Base-by-base conservation (phyloP, 1,284 basidiomycete genomes). In the Salmacisia buchloeana region DNA sequence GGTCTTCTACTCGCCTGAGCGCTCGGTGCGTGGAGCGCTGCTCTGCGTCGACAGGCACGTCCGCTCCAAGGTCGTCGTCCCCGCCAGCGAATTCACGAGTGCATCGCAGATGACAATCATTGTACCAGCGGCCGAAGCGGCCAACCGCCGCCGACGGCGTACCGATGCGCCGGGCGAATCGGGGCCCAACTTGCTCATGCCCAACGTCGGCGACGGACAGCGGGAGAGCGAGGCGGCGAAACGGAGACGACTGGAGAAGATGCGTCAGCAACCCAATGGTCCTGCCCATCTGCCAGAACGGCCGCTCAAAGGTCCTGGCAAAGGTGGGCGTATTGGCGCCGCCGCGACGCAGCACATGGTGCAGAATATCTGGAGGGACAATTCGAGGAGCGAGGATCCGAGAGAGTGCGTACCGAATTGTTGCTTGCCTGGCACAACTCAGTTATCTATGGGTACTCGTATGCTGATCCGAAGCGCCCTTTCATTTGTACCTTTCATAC, bases 311-410 rank as follows among this genome's bases (percentile, higher is more conserved):
- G 96, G 96, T 3, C 91, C 90, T 33, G 96, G 96, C 59, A 86
- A 85, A 73, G 94, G 94, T 31, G 96, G 96, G 54, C 83, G 94
- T 33, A 90, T 99, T 52, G 96, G 96, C 27, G 90, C 92, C 38
- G 92, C 90, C 81, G 94, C 92, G 3, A 97, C 90, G 54, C 92
- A 96, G 71, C 91, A 94, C 75, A 86, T 97, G 67, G 92, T 98
- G 46, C 92, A 96, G 81, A 89, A 90, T 73, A 82, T 98, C 78
- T 92, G 93, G 62, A 33, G 59, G 2, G 49, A 63, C 64, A 69
- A 67, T 67, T 62, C 66, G 66, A 68, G 70, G 58, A 66, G 59
- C 70, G 66, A 76, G 54, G 83, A 97, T 90, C 94, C 94, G 34
- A 88, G 94, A 69, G 93, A 97, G 59, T 60, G 33, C 58, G 58